A percentile compares a stretch with the other conserved stretches of the same genome.
phyloP scores from a whole-genome alignment of 495 filamentous ascomycete species.

The Penicillium paxilli region DNA sequence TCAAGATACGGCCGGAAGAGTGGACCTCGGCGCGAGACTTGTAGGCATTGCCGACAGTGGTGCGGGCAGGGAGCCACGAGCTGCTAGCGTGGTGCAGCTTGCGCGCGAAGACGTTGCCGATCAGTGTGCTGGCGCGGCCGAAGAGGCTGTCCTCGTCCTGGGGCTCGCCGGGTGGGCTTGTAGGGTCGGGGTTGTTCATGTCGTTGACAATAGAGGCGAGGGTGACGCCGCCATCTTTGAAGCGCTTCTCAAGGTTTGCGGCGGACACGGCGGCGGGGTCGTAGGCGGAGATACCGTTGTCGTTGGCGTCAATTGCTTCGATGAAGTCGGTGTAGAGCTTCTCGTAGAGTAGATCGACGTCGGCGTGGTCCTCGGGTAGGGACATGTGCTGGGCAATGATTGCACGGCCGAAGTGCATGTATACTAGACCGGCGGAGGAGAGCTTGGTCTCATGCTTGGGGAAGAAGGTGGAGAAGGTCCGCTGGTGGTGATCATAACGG shows the following conservation, averaged over 20 bases:
- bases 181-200: constrained; percentile 64
- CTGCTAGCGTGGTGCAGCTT: constrained; percentile 61
- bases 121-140: constrained; percentile 69
- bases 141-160: constrained; percentile 87
- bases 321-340: constrained; percentile 94
- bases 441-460: constrained; percentile 81
- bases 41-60: constrained; percentile 73
- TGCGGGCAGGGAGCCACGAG: constrained; percentile 83
- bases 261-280: constrained; percentile 61
- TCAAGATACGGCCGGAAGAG: constrained; percentile 72
- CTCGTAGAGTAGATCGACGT: constrained; percentile 72
- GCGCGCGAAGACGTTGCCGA: constrained; percentile 79
- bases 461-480: constrained; percentile 78
- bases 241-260: constrained; percentile 73
- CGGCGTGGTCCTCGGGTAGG: constrained; percentile 57
- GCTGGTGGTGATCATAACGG: constrained; percentile 97
- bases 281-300: constrained; percentile 88
- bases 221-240: constrained; percentile 76
- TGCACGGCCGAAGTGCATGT: constrained; percentile 86
- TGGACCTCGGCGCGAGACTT: constrained; percentile 62
- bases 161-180: constrained; percentile 45
- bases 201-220: constrained; percentile 81
- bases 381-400: constrained; percentile 74
- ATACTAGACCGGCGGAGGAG: constrained; percentile 89
- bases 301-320: constrained; percentile 94